Evolutionary conservation across 2,329 filamentous ascomycete genomes (phyloP).

Genomic region (Trichoderma atroviride): DNA sequence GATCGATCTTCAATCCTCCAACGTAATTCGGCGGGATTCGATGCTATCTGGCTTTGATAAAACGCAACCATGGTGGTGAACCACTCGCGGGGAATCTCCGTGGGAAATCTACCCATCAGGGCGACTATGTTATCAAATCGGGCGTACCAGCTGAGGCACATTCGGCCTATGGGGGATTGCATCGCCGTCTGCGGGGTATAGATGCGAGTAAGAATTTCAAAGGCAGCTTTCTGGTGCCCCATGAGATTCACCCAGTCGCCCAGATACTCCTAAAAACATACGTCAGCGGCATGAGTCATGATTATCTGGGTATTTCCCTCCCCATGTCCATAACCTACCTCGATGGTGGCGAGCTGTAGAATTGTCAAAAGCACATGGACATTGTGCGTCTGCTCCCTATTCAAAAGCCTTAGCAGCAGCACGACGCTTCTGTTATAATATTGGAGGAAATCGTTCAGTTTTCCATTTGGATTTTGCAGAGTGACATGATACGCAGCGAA

Average conservation of each 20-base stretch:
- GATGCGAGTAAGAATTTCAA: slow-evolving; percentile 75
- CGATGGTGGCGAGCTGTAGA: slow-evolving; percentile 87
- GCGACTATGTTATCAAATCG: slow-evolving; percentile 86
- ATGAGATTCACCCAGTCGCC: slow-evolving; percentile 95
- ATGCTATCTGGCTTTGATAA: slow-evolving; percentile 60
- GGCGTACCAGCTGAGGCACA: slow-evolving; percentile 84
- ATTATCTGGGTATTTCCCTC: slow-evolving; percentile 24
- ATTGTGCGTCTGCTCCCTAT: slow-evolving; percentile 69
- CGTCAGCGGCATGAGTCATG: not conserved
- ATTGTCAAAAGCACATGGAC: slow-evolving; percentile 82
- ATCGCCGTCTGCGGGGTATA: slow-evolving; percentile 77
- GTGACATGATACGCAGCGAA: slow-evolving; percentile 88
- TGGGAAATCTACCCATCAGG: slow-evolving; percentile 77
- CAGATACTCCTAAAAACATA: slow-evolving; percentile 73
- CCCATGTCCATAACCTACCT: slow-evolving; percentile 59
- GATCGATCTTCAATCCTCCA: slow-evolving; percentile 70
- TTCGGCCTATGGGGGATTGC: slow-evolving; percentile 69
- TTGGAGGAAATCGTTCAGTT: slow-evolving; percentile 78
- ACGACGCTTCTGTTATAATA: slow-evolving; percentile 91
- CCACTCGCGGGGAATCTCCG: slow-evolving; percentile 77
- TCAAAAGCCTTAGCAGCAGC: slow-evolving; percentile 71
- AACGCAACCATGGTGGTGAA: slow-evolving; percentile 67
- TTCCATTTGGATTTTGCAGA: slow-evolving; percentile 68
- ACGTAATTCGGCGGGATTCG: slow-evolving; percentile 63
- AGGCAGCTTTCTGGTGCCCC: slow-evolving; percentile 88